Percentiles rank a stretch among this genome's conserved stretches.
Conservation (phyloP, 495 filamentous ascomycete genomes). For the Penicilliopsis zonata region DNA sequence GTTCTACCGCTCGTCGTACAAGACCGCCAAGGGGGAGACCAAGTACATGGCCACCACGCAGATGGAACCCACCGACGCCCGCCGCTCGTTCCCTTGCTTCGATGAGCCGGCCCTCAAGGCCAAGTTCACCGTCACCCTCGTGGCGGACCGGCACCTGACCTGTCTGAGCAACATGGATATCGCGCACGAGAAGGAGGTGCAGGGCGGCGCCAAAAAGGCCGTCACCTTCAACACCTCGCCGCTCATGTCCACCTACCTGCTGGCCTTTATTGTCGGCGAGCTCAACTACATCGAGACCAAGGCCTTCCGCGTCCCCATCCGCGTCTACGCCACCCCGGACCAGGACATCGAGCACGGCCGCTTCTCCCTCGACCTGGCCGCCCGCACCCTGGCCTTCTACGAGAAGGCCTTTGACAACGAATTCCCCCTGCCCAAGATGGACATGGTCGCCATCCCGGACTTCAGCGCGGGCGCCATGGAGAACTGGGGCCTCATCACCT, state of each 20-base stretch:
- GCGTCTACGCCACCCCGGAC: slow-evolving; percentile 52
- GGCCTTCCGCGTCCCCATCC: slow-evolving; percentile 51
- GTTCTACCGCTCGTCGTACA: slow-evolving; percentile 58
- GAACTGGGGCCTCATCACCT: slow-evolving; percentile 97
- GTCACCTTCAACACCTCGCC: slow-evolving; percentile 58
- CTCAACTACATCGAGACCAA: slow-evolving; percentile 54
- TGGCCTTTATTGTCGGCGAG: slow-evolving; percentile 58
- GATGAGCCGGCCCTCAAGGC: slow-evolving; percentile 62
- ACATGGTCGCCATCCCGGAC: slow-evolving; percentile 95
- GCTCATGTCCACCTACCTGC: slow-evolving; percentile 56
- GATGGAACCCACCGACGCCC: slow-evolving; percentile 56
- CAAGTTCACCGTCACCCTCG: slow-evolving; percentile 50
- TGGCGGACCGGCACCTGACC: slow-evolving; percentile 49
- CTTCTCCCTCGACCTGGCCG: slow-evolving; percentile 53
- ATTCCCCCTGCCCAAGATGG: slow-evolving; percentile 72
- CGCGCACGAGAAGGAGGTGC: slow-evolving; percentile 41
- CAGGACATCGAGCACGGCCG: slow-evolving; percentile 53
- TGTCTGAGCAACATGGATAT: slow-evolving; percentile 64
- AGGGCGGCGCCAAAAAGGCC: slow-evolving; percentile 44
- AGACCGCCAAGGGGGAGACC: slow-evolving; percentile 39
- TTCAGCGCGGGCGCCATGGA: slow-evolving; percentile 95
- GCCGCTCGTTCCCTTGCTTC: slow-evolving; percentile 57
- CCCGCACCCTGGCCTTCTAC: slow-evolving; percentile 41
- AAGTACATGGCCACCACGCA: slow-evolving; percentile 53
- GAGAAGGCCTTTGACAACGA: slow-evolving; percentile 42